Evolutionary conservation across 179 eudicot species (phyloP), one percentile per base, ranked within the genome.

Genomic region (Silene coronaria): DNA sequence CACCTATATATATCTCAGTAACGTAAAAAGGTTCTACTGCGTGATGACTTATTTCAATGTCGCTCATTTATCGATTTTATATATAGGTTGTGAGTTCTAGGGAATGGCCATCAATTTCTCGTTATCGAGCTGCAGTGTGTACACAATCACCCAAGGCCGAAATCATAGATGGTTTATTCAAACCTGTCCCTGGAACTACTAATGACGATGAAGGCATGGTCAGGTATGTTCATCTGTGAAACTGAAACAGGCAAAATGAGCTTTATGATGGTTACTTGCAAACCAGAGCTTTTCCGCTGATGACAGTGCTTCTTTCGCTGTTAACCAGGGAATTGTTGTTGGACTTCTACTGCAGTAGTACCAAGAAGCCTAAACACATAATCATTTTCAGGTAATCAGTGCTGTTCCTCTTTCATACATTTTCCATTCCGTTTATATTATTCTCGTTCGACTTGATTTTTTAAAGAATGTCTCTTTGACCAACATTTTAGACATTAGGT

Each of bases 321-420:
- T 36, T 17, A 66, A 70, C 67, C 82, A 89, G 94, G 96, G 97
- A 91, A 57, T 77, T 75, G 69, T 73, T 92, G 26, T 65, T 87
- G 57, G 94, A 91, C 72, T 92, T 91, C 80, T 88, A 84, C 42
- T 88, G 82, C 42, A 61, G 46, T 6, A 92, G 89, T 74, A 88
- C 96, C 2, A 85, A 80, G 65, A 90, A 89, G 83, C 97, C 97
- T 17, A 84, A 89, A 4, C 91, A 89, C 36, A 86, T 92, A 21
- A 87, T 92, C 27, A 85, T 92, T 53, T 92, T 92, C 82, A 84
- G 97, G 97, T 92, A n/a, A n/a, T n/a, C n/a, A n/a, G n/a, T n/a
- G n/a, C n/a, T n/a, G n/a, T n/a, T n/a, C n/a, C n/a, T n/a, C n/a
- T n/a, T n/a, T n/a, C n/a, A n/a, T n/a, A n/a, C n/a, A n/a, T n/a